These are phyloP conservation scores for Colletotrichum lentis DNA, from an alignment of 2,329 filamentous ascomycete species.

Conservation along the genomic window DNA sequence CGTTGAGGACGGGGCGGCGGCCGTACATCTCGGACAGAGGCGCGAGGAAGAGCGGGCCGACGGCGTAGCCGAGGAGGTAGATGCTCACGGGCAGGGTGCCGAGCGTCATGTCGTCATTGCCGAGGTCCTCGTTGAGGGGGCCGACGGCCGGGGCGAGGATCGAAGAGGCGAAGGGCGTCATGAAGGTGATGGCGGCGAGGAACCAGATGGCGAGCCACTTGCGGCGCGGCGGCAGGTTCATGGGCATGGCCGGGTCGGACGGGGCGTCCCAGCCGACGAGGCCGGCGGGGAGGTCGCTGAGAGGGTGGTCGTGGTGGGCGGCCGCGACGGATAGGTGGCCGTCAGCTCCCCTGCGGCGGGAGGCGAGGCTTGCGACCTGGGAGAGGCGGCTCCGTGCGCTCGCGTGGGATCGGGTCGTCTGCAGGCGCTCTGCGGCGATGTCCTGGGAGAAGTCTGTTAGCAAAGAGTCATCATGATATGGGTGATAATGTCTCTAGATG, in stretches of 20 bases:
- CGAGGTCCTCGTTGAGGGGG: constrained; percentile 56
- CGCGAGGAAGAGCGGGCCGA: constrained; percentile 66
- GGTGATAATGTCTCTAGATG: background rate
- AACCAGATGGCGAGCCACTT: constrained; percentile 67
- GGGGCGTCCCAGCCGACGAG: constrained; percentile 68
- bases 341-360: constrained; percentile 40
- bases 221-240: constrained; percentile 63
- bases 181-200: constrained; percentile 68
- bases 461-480: background rate
- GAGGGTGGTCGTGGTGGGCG: constrained; percentile 47
- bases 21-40: constrained; percentile 72
- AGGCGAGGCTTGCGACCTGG: constrained; percentile 39
- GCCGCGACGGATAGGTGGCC: constrained; percentile 47
- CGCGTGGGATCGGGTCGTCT: constrained; percentile 24
- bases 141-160: constrained; percentile 62
- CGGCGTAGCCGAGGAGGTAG: constrained; percentile 66
- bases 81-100: constrained; percentile 67
- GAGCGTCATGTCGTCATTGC: constrained; percentile 52
- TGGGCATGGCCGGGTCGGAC: constrained; percentile 65
- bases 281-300: constrained; percentile 60
- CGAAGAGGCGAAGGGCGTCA: constrained; percentile 71
- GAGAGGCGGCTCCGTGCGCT: constrained; percentile 43
- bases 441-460: constrained; percentile 8
- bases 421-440: constrained; percentile 15
- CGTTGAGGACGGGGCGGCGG: constrained; percentile 62